Percentiles rank a stretch among this genome's conserved stretches.
These are phyloP conservation scores for Botrytis byssoidea DNA, from an alignment of 2,329 filamentous ascomycete genomes.

Conservation along the genomic window DNA sequence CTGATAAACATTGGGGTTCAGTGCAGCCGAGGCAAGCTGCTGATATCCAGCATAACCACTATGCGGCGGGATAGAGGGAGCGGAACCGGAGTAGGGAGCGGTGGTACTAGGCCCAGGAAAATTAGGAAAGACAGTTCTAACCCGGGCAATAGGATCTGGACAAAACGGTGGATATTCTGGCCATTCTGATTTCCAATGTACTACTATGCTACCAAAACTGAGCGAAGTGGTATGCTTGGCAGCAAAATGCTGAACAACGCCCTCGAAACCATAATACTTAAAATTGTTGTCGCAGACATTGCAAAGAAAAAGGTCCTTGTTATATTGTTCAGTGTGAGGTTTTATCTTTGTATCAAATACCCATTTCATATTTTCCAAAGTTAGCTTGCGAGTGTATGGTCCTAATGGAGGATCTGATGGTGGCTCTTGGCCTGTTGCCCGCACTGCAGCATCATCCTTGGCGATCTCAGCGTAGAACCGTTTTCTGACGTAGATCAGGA, in stretches of 20 bases:
- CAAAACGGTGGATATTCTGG: conserved; percentile 72
- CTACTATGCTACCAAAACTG: conserved; percentile 68
- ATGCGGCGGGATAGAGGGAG: conserved; percentile 36
- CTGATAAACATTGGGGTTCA: conserved; percentile 34
- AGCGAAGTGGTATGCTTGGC: conserved; percentile 74
- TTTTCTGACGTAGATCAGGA: conserved; percentile 64
- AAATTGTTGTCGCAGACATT: conserved; percentile 62
- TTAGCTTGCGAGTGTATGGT: conserved; percentile 60
- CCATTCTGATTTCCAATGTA: conserved; percentile 81
- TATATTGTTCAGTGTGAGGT: conserved; percentile 61
- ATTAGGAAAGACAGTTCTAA: conserved; percentile 38
- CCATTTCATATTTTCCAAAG: conserved; percentile 84
- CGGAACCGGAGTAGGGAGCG: conserved; percentile 37
- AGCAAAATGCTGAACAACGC: conserved; percentile 78
- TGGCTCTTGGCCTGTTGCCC: conserved; percentile 47
- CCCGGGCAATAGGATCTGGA: conserved; percentile 51
- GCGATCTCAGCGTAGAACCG: conserved; percentile 63
- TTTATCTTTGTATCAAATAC: conserved; percentile 76
- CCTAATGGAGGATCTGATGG: conserved; percentile 51
- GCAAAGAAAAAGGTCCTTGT: conserved; percentile 75
- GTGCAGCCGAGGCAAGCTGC: conserved; percentile 28
- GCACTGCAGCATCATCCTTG: conserved; percentile 50
- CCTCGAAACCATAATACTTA: conserved; percentile 74
- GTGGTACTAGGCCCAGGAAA: conserved; percentile 37
- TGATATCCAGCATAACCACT: conserved; percentile 40